phyloP scores from a whole-genome alignment of 2,329 filamentous ascomycete species.

The Colletotrichum eremochloae region DNA sequence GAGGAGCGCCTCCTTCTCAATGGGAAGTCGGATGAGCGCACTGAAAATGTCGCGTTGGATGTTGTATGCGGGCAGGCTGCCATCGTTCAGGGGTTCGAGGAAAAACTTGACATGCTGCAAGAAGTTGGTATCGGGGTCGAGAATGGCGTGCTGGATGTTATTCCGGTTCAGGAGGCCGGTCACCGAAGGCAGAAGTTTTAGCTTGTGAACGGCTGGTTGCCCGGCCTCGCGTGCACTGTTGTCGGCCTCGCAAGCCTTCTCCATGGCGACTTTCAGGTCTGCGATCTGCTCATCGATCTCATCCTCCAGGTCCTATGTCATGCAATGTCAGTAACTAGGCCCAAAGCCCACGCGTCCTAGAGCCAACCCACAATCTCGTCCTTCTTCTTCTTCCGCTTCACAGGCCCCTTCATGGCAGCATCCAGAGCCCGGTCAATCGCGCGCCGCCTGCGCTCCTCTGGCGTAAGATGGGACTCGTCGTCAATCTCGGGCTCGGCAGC shows the following conservation, averaged over 20 bases:
- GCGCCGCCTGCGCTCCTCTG: conserved; percentile 85
- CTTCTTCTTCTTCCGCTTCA: conserved; percentile 81
- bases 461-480: conserved; percentile 83
- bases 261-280: conserved; percentile 89
- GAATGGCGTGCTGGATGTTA: conserved; percentile 84
- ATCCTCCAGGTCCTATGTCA: conserved; percentile 82
- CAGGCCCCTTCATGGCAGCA: conserved; percentile 85
- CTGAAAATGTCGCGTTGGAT: conserved; percentile 96
- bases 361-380: conserved; percentile 81
- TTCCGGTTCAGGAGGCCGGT: conserved; percentile 90
- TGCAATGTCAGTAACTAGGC: conserved; percentile 44
- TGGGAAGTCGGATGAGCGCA: conserved; percentile 82
- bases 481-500: conserved; percentile 68
- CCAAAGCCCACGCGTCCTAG: neutral
- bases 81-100: conserved; percentile 94
- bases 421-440: conserved; percentile 91
- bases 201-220: conserved; percentile 89
- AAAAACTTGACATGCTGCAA: conserved; percentile 97
- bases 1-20: conserved; percentile 90
- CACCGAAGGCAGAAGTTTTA: conserved; percentile 93
- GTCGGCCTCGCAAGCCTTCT: conserved; percentile 87
- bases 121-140: conserved; percentile 96
- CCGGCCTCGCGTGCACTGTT: conserved; percentile 83
- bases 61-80: conserved; percentile 93
- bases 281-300: conserved; percentile 92